A percentile compares a stretch with the other conserved stretches of the same genome.
Conservation (phyloP, 768 basidiomycete species). For the Boletus subcaerulescens region DNA sequence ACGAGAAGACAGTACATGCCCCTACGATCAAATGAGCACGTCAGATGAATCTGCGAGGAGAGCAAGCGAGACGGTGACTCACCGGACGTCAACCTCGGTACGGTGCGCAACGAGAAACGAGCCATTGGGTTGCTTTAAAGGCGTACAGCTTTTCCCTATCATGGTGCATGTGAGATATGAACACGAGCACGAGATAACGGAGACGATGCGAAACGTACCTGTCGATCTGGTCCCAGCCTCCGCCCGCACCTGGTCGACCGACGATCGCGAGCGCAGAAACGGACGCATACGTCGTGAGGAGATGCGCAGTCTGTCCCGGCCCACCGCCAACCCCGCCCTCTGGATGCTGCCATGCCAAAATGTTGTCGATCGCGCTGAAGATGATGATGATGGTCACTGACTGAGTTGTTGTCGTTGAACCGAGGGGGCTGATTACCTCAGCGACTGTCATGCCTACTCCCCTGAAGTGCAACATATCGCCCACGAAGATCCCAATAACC, state of each 20-base stretch:
- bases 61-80: slow-evolving; percentile 17
- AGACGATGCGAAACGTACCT: slow-evolving; percentile 42
- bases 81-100: slow-evolving; percentile 95
- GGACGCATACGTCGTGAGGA: slow-evolving; percentile 87
- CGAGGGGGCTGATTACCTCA: no score
- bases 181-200: no score
- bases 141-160: slow-evolving; percentile 66
- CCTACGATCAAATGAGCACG: slow-evolving; percentile 25
- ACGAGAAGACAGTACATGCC: slow-evolving; percentile 92
- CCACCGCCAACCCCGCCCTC: slow-evolving; percentile 92
- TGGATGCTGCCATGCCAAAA: slow-evolving; percentile 79
- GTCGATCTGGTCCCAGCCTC: slow-evolving; percentile 87
- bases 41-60: background rate
- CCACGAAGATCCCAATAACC: no score
- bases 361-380: slow-evolving; percentile 71
- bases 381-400: background rate
- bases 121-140: slow-evolving; percentile 90
- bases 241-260: slow-evolving; percentile 65
- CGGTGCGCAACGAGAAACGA: slow-evolving; percentile 86
- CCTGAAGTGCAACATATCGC: no score
- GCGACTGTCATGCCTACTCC: no score
- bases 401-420: no score
- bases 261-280: slow-evolving; percentile 82
- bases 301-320: slow-evolving; percentile 81
- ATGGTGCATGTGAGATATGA: no score